Conservation (phyloP, 2,329 filamentous ascomycete genomes). For the Penicillium sp. region DNA sequence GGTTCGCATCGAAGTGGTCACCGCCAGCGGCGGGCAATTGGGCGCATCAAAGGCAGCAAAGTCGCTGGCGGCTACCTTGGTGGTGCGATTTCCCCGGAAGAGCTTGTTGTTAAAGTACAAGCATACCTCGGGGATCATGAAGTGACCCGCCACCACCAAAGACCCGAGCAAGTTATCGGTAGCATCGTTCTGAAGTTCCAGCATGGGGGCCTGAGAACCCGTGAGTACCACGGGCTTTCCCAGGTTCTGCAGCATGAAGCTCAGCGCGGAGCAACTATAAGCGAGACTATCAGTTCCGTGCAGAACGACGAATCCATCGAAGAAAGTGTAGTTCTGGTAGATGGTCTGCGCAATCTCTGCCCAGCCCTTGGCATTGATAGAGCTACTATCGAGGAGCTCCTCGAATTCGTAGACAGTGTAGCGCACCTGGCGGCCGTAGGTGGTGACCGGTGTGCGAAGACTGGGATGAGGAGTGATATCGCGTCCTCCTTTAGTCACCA, state of each 20-base stretch:
- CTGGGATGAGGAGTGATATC: constrained; percentile 65
- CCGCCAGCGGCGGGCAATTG: constrained; percentile 82
- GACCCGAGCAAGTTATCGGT: constrained; percentile 89
- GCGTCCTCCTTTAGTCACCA: constrained; percentile 58
- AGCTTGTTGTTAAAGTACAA: constrained; percentile 93
- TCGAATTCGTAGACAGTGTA: constrained; percentile 86
- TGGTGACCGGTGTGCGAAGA: constrained; percentile 78
- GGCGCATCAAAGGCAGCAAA: constrained; percentile 89
- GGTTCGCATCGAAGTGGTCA: constrained; percentile 79
- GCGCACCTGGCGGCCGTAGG: constrained; percentile 79
- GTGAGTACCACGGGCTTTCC: constrained; percentile 92
- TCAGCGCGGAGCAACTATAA: constrained; percentile 87
- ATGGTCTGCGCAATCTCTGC: constrained; percentile 81
- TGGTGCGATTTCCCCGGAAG: constrained; percentile 85
- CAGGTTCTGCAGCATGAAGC: constrained; percentile 90
- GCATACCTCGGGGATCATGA: constrained; percentile 90
- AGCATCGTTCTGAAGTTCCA: constrained; percentile 87
- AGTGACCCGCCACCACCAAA: constrained; percentile 87
- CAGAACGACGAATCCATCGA: constrained; percentile 88
- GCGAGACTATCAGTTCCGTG: constrained; percentile 90
- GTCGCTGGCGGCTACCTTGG: constrained; percentile 83
- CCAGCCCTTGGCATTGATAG: constrained; percentile 86
- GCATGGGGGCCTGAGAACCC: constrained; percentile 82
- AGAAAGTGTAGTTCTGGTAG: constrained; percentile 82
- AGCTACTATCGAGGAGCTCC: constrained; percentile 85